Evolutionary conservation across 371 early-diverging fungal species (phyloP), one percentile per base, ranked within the genome.

Genomic region (Mucor racemosus): DNA sequence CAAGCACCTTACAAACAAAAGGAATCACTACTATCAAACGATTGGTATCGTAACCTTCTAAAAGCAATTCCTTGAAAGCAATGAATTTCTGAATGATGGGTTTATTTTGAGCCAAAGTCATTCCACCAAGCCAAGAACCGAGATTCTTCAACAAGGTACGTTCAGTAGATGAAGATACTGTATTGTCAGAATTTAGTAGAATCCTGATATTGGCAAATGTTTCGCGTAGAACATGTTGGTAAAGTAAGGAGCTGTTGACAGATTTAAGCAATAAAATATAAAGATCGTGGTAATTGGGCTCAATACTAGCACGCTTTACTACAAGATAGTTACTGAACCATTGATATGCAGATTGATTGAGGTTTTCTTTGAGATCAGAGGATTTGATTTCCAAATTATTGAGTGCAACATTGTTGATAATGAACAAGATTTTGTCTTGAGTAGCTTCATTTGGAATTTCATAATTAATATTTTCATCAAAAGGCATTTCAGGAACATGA

Each of bases 1-100:
- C 96, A 56, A 98, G 78, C 0, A 98, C 95, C 76, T 97, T 97
- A 82, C 99, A 98, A 13, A 97, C 97, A 75, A 99, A 99, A 7
- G 99, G 99, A 62, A 99, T 96, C 4, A 94, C 95, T 1, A 97
- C 97, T 75, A 96, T 95, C 54, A 98, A 81, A 4, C 96, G 85
- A 57, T 92, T 89, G 60, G 82, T 85, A 64, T 92, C 91, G 72
- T 90, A 97, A 1, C 97, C 99, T 81, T 97, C 95, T 42, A 98
- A 72, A 50, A 99, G 71, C 14, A 98, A 71, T 44, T 94, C 95
- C 88, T 99, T 99, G 76, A 98, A 92, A 0, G 95, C 86, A 57
- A 98, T 85, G 62, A 96, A 86, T 64, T 95, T 95, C 78, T 97
- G 96, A 72, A 91, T 89, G 69, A 99, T 94, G 10, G 99, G 99